Evolutionary conservation across 2,329 filamentous ascomycete species (phyloP), one percentile per base, ranked within the genome.

Genomic region (Aspergillus novofumigatus): DNA sequence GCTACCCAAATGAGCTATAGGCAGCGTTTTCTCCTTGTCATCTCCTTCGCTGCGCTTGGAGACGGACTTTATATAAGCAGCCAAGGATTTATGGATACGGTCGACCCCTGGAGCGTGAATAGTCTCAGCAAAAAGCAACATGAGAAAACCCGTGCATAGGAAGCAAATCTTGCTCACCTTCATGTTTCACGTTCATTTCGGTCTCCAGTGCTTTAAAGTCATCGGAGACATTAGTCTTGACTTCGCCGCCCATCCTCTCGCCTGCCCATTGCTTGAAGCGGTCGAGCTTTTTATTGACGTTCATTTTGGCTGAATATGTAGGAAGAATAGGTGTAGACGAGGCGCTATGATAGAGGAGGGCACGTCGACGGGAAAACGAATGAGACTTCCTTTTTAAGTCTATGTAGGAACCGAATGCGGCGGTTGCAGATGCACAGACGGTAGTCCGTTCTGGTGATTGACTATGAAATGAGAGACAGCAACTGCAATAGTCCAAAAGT

Each of bases 191-290:
- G 57, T 84, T 82, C 92, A 97, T 97, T 77, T 97, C 93, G 55
- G 85, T 81, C 77, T 97, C 92, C 67, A 97, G 79, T 59, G 85
- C 84, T 78, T 90, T 95, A 83, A 97, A 97, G 69, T 97, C 89
- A 53, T 97, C 92, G 0, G 91, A 89, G 62, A 91, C 86, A 72
- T 82, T 86, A 9, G 93, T 97, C 78, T 92, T 94, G 77, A 87
- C 84, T 77, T 97, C 92, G 63, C 85, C 86, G 67, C 93, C 93
- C 90, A 97, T 96, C 78, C 92, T 91, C 79, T 97, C 93, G 65
- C 91, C 91, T 41, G 92, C 91, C 93, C 93, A 97, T 88, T 97
- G 93, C 80, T 93, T 95, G 81, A 96, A 88, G 71, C 93, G 89
- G 78, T 92, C 93, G 72, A 97, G 86, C 74, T 95, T 96, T 82